Evolutionary conservation across 2,329 filamentous ascomycete species (phyloP), one percentile per base, ranked within the genome.

Genomic region (Trichoderma koningii): DNA sequence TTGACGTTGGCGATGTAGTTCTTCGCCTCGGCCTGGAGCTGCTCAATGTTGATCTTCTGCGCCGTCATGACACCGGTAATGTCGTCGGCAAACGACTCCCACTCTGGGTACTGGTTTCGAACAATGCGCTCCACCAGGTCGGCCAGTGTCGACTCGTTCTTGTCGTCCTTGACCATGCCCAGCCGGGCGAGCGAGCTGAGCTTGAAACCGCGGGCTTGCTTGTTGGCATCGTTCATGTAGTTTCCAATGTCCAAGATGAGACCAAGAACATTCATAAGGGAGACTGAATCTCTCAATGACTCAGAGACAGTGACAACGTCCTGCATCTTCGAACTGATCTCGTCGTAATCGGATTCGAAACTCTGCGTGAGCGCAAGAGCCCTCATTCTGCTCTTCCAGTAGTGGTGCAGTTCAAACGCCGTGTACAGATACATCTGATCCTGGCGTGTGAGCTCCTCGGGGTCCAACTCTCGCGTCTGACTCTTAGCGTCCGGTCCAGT

Each of bases 151-250:
- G 92, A 94, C 77, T 98, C 91, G 77, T 99, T 99, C 84, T 97
- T 97, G 81, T 97, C 93, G 75, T 99, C 95, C 80, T 99, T 99
- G 74, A 98, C 92, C 93, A 99, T 98, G 67, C 90, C 93, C 63
- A 99, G 82, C 63, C 95, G 88, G 30, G 92, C 91, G 55, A 99
- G 87, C 6, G 95, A 97, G 74, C 93, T 95, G 15, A 99, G 87
- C 81, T 99, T 99, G 88, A 99, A 99, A 68, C 95, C 95, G 65
- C 90, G 91, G 4, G 95, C 95, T 79, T 98, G 95, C 81, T 99
- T 99, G 80, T 97, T 98, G 63, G 93, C 90, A 75, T 98, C 95
- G 82, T 99, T 99, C 95, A 99, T 99, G 83, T 97, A 99, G 78
- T 99, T 99, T 77, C 95, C 95, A 73, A 99, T 97, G 76, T 97